phyloP scores from a whole-genome alignment of 257 asterid species.

The Nicotiana tabacum region DNA sequence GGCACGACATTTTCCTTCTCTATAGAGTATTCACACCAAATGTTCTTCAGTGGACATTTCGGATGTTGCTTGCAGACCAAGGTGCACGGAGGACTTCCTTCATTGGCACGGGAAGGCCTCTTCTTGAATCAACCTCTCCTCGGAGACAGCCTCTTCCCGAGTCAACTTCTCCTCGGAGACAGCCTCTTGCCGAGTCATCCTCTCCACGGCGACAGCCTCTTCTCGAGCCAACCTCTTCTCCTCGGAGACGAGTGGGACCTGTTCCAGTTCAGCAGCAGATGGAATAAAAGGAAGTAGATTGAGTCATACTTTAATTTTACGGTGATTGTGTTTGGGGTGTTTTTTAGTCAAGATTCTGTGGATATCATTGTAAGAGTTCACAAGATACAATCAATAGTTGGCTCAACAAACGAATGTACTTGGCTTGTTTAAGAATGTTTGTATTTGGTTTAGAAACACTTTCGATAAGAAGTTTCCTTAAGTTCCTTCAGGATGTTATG shows the following conservation, averaged over 20 bases:
- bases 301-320: not conserved
- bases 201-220: not conserved
- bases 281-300: conserved; percentile 24
- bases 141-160: not conserved
- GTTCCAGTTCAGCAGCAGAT: conserved; percentile 22
- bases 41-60: conserved; percentile 71
- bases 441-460: not conserved
- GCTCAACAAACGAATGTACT: not conserved
- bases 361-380: conserved; percentile 1
- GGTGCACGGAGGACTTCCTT: conserved; percentile 53
- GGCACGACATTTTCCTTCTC: conserved; percentile 83
- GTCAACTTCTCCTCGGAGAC: not conserved
- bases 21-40: conserved; percentile 79
- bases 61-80: conserved; percentile 45
- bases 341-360: not conserved
- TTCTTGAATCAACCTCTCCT: conserved; percentile 12
- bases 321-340: not conserved
- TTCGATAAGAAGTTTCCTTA: not conserved
- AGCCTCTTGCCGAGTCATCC: not conserved
- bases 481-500: not conserved
- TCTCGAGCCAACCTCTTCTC: conserved; percentile 11
- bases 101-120: conserved; percentile 73
- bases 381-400: not conserved
- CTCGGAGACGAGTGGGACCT: conserved; percentile 19
- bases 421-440: not conserved